Base-by-base conservation (phyloP, 352 stramenopile species). In the Phytophthora sojae region DNA sequence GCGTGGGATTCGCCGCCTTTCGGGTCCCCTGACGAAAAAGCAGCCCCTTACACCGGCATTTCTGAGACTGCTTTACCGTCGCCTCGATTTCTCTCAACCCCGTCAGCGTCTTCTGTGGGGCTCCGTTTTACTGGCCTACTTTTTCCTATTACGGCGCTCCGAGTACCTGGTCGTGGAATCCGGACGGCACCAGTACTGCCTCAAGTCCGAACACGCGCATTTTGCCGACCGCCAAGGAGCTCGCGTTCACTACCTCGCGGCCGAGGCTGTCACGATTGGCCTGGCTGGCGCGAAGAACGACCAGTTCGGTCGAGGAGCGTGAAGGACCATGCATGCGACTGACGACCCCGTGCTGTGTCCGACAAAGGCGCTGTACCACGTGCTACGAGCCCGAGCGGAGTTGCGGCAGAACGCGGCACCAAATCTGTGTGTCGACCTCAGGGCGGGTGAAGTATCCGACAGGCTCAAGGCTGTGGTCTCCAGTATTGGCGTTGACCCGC, bases 231-330 rank as follows among this genome's bases (percentile, higher is more conserved):
- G 4, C 8, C 21, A 19, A n/a, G 57, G 44, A 6, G 14, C 7
- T 11, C 26, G 9, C 3, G 19, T 14, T 6, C 37, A 25, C 3
- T 47, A 14, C 2, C 2, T 14, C 17, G 23, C 14, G 7, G 42
- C 45, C n/a, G 19, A 6, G 42, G 44, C 57, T 4, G 44, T 64
- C 5, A 64, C 57, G 3, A 54, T 64, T 6, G 45, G 57, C 7
- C 57, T 64, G 6, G 17, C 30, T 32, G 57, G 57, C 17, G 21
- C 44, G 0, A 64, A 64, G 29, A 64, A 64, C 26, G 57, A 64
- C 17, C 57, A 56, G 21, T 64, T 32, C 30, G 57, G 57, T 2
- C 42, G 44, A 6, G 42, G 42, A 14, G 26, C 25, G 23, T 64
- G 57, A 44, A 23, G 57, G 29, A 44, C 26, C 3, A 64, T 49